A percentile compares a stretch with the other conserved stretches of the same genome.
phyloP scores from a whole-genome alignment of 331 rosid species.

The Stylosanthes scabra region DNA sequence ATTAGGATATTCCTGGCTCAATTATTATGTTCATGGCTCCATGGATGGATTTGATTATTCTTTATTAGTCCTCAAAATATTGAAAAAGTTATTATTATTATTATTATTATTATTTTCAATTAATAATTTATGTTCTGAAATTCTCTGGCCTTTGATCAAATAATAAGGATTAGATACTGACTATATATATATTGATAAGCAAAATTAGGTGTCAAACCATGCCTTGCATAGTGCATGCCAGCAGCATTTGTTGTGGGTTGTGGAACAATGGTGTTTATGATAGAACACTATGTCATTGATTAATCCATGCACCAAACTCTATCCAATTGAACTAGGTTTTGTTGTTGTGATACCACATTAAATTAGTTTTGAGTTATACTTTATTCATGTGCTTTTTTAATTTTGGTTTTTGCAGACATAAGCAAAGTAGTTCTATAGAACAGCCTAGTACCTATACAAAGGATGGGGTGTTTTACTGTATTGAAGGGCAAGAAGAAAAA shows the following conservation, averaged over 20 bases:
- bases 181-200: too few relatives aligned
- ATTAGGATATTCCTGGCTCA: conserved; percentile 3
- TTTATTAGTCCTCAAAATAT: too few relatives aligned
- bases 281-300: not conserved
- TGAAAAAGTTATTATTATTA: too few relatives aligned
- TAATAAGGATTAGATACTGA: not conserved
- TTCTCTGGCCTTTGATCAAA: not conserved
- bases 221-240: not conserved
- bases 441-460: conserved; percentile 40
- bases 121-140: conserved; percentile 4
- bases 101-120: not conserved
- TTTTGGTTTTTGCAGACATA: conserved; percentile 50
- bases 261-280: not conserved
- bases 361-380: conserved; percentile 26
- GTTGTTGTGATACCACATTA: conserved; percentile 12
- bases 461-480: conserved; percentile 91
- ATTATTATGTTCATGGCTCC: conserved; percentile 13
- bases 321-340: not conserved
- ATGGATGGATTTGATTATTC: conserved; percentile 16
- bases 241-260: conserved; percentile 26
- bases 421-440: conserved; percentile 23
- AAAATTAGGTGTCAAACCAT: not conserved
- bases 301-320: not conserved
- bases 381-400: conserved; percentile 22
- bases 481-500: conserved; percentile 87